A percentile compares a stretch with the other conserved stretches of the same genome.
Conservation (phyloP, 2,329 filamentous ascomycete genomes). For the Pseudopyrenochaeta lycopersici region DNA sequence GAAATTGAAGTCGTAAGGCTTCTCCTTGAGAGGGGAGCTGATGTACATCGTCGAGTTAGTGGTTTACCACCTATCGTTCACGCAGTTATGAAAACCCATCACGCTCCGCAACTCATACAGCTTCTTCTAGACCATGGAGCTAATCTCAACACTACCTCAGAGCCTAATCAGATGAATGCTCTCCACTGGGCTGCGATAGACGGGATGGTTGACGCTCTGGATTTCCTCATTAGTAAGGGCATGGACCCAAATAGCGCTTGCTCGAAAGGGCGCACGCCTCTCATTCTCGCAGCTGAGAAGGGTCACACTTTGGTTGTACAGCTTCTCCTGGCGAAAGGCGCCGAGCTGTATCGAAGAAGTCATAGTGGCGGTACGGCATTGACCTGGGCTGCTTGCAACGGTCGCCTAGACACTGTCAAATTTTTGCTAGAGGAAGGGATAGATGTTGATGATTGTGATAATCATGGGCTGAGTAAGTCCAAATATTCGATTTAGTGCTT, state of each 20-base stretch:
- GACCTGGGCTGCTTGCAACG: slow-evolving; percentile 23
- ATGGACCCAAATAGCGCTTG: slow-evolving; percentile 26
- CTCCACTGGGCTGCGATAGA: slow-evolving; percentile 29
- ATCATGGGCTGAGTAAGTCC: slow-evolving; percentile 21
- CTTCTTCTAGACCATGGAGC: slow-evolving; percentile 29
- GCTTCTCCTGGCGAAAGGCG: slow-evolving; percentile 27
- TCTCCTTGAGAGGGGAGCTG: slow-evolving; percentile 22
- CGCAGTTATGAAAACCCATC: slow-evolving; percentile 11
- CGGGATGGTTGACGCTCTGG: slow-evolving; percentile 21
- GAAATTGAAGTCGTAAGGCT: slow-evolving; percentile 16
- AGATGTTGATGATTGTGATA: slow-evolving; percentile 18
- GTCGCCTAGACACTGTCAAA: slow-evolving; percentile 20
- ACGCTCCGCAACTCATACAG: slow-evolving; percentile 18
- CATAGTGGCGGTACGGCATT: slow-evolving; percentile 20
- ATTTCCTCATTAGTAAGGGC: slow-evolving; percentile 22
- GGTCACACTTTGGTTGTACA: slow-evolving; percentile 22
- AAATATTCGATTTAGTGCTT: not conserved
- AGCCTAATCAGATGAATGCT: slow-evolving; percentile 15
- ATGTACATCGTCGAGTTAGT: slow-evolving; percentile 11
- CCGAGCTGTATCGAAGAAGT: slow-evolving; percentile 19
- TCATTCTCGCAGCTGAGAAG: slow-evolving; percentile 27
- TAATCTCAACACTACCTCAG: slow-evolving; percentile 12
- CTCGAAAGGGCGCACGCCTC: slow-evolving; percentile 22
- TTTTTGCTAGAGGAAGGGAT: slow-evolving; percentile 22
- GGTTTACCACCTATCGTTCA: slow-evolving; percentile 17